Evolutionary conservation across 768 basidiomycete genomes (phyloP).

Genomic region (Guyanaporus albipodus): DNA sequence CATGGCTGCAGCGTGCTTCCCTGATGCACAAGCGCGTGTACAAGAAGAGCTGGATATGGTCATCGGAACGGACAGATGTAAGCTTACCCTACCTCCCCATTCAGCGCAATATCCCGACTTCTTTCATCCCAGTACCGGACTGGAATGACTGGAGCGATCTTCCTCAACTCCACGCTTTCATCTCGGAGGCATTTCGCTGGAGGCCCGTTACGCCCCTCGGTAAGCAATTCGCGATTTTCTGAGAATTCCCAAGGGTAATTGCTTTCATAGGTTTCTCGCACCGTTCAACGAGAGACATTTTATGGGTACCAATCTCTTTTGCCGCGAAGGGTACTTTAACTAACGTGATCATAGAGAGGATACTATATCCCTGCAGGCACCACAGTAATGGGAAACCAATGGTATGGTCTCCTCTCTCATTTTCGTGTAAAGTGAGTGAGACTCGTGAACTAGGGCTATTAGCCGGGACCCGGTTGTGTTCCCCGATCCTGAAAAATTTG

Average conservation of each 20-base stretch:
- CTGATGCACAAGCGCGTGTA: slow-evolving; percentile 45
- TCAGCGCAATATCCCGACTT: no score
- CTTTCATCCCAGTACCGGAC: no score
- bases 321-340: slow-evolving; percentile 28
- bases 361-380: slow-evolving; percentile 24
- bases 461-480: slow-evolving; percentile 52
- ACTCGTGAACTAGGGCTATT: slow-evolving; percentile 37
- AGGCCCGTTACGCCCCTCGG: slow-evolving; percentile 32
- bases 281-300: slow-evolving; percentile 57
- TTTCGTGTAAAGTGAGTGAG: not conserved
- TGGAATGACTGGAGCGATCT: no score
- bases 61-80: slow-evolving; percentile 38
- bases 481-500: slow-evolving; percentile 46
- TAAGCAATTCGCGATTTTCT: not conserved
- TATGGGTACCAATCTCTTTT: slow-evolving; percentile 41
- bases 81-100: no score
- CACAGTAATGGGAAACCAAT: slow-evolving; percentile 17
- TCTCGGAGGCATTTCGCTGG: slow-evolving; percentile 38
- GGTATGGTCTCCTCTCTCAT: slow-evolving; percentile 2
- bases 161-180: slow-evolving; percentile 36
- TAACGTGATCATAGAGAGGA: slow-evolving; percentile 8
- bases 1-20: slow-evolving; percentile 53
- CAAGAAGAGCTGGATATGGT: slow-evolving; percentile 53
- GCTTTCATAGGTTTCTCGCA: slow-evolving; percentile 45
- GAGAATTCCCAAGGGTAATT: not conserved